Conservation (phyloP, 1,284 basidiomycete genomes). For the Crepidotus sp. region DNA sequence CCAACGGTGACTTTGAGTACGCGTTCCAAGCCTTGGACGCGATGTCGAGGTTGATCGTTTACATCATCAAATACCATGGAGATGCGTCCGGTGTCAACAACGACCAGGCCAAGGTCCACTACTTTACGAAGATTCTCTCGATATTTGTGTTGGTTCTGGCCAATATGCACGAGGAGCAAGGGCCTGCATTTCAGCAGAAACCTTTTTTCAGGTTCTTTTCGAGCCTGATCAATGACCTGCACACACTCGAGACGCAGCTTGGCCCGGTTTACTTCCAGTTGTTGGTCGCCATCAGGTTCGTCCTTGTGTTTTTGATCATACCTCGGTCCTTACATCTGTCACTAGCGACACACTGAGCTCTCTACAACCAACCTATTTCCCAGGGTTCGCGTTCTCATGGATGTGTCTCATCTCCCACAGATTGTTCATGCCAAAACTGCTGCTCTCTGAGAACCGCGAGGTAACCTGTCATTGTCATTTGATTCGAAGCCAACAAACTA, state of each 20-base stretch:
- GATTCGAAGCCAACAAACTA: constrained; percentile 7
- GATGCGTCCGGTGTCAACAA: constrained; percentile 85
- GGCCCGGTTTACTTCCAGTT: constrained; percentile 86
- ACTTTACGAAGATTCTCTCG: constrained; percentile 95
- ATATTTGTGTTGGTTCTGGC: constrained; percentile 96
- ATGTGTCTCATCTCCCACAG: constrained; percentile 94
- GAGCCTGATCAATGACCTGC: constrained; percentile 87
- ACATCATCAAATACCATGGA: constrained; percentile 99
- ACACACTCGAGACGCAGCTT: constrained; percentile 75
- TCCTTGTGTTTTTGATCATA: neutral
- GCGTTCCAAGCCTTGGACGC: constrained; percentile 94
- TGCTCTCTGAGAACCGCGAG: constrained; percentile 78
- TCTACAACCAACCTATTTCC: constrained; percentile 93
- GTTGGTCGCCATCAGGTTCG: constrained; percentile 79
- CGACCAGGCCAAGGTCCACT: constrained; percentile 92
- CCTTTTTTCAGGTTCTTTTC: constrained; percentile 99
- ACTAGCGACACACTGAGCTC: constrained; percentile 91
- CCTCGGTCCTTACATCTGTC: constrained; percentile 11
- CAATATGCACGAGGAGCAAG: constrained; percentile 92
- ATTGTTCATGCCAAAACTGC: constrained; percentile 94
- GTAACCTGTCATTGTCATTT: constrained; percentile 29
- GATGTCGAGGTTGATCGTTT: constrained; percentile 89
- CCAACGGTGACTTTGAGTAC: constrained; percentile 66
- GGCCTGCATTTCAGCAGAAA: constrained; percentile 88
- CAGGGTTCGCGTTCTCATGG: constrained; percentile 98